Conservation (phyloP, 345 rosid species). For the Mangifera indica region DNA sequence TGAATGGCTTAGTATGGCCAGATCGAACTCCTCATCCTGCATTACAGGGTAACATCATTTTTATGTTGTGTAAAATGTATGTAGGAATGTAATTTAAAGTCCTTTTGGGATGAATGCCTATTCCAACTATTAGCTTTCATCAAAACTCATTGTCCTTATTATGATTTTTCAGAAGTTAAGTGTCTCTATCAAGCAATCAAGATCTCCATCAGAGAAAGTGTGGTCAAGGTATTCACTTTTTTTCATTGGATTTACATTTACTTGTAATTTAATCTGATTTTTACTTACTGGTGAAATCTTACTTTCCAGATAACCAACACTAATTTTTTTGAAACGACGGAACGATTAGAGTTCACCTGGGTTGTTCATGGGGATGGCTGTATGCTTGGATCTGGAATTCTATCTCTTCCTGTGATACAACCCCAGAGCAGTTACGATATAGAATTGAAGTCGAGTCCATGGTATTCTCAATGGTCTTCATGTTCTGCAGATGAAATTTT, state of each 20-base stretch:
- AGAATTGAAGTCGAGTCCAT: conserved; percentile 75
- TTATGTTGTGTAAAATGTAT: conserved; percentile 3
- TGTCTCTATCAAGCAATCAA: conserved; percentile 82
- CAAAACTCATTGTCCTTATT: conserved; percentile 20
- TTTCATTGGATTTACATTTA: conserved; percentile 13
- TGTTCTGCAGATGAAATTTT: conserved; percentile 60
- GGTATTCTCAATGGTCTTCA: conserved; percentile 73
- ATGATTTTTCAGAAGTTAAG: conserved; percentile 77
- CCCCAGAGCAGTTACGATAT: conserved; percentile 68
- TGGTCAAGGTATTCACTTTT: conserved; percentile 48
- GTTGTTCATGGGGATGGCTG: conserved; percentile 65
- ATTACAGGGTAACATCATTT: conserved; percentile 59
- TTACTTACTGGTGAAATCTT: conserved; percentile 23
- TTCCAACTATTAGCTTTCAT: conserved; percentile 25
- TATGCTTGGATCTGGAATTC: conserved; percentile 66
- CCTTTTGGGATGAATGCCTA: no score
- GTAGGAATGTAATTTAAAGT: no score
- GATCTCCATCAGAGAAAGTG: conserved; percentile 47
- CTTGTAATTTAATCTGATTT: conserved; percentile 9
- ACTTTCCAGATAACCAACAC: conserved; percentile 67
- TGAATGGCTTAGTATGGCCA: conserved; percentile 91
- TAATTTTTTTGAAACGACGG: conserved; percentile 63
- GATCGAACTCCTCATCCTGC: conserved; percentile 96
- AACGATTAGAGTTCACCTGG: conserved; percentile 78
- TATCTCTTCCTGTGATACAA: conserved; percentile 58